Evolutionary conservation across 306 rosid species (phyloP).

Genomic region (Oxytropis ochrocephala): DNA sequence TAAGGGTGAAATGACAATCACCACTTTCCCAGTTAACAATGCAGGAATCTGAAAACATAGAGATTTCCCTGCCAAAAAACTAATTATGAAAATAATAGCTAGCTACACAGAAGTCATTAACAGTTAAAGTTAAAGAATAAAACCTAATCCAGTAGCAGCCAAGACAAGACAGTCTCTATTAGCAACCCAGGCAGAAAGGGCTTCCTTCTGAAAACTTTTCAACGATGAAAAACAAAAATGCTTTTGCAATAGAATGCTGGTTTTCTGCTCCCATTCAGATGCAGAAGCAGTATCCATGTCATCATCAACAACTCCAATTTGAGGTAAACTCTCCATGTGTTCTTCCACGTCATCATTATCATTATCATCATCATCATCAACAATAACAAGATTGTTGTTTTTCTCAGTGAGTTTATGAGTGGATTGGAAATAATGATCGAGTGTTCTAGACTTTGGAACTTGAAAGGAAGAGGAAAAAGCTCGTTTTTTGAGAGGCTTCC

Average conservation of each 20-base stretch:
- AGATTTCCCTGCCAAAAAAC: constrained; percentile 72
- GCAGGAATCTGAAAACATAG: constrained; percentile 95
- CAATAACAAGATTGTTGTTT: constrained; percentile 8
- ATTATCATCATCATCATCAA: neutral
- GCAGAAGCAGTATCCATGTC: constrained; percentile 22
- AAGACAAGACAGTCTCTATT: constrained; percentile 75
- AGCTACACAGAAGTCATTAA: neutral
- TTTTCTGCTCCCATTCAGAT: constrained; percentile 51
- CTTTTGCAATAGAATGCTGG: constrained; percentile 44
- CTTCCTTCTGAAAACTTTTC: constrained; percentile 80
- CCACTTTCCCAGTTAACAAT: constrained; percentile 84
- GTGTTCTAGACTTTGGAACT: constrained; percentile 57
- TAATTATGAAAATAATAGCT: neutral
- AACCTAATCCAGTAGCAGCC: constrained; percentile 95
- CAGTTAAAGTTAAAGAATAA: neutral
- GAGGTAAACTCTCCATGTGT: constrained; percentile 21
- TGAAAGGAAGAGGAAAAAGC: constrained; percentile 22
- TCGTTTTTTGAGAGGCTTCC: constrained; percentile 26
- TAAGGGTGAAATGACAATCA: constrained; percentile 90
- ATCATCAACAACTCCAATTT: neutral
- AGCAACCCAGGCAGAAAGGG: constrained; percentile 61
- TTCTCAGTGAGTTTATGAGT: constrained; percentile 17
- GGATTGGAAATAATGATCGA: constrained; percentile 59
- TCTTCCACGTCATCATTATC: constrained; percentile 35
- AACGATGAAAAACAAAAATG: constrained; percentile 61